Base-by-base conservation (phyloP, 208 protist genomes). In the Leishmania lainsoni region DNA sequence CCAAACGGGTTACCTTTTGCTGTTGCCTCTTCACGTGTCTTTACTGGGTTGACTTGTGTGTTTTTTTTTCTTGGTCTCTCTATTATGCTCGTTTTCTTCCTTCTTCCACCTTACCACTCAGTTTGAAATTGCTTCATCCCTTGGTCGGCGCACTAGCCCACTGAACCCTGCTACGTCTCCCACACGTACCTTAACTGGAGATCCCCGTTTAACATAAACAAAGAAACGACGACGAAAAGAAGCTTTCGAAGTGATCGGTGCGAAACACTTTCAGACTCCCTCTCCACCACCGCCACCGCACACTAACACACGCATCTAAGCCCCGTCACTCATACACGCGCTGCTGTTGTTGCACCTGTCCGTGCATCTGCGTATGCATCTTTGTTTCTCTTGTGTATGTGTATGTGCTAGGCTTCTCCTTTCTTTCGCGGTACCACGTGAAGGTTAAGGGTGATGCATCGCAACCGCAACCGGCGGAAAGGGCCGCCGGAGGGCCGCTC, bases 401-500 rank as follows among this genome's bases (percentile, higher is more conserved):
- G 20, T 73, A 22, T 51, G 39, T 73, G 69, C 14, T n/a, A 1
- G 69, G 32, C 10, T 2, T 52, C 14, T 42, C 54, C 48, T 17
- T 68, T 83, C 49, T 48, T 20, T 83, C 12, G 9, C 29, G 4
- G 42, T 22, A 16, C 29, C 39, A 29, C 45, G 48, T 32, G 14
- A 83, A 56, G 49, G 66, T 42, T 78, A 76, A 52, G 39, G 16
- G 32, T 20, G 29, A 86, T 80, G 76, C 83, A 84, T 12, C 83
- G 85, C 49, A 86, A 91, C 81, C 84, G 80, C 72, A 81, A 85
- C 61, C 68, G 76, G 48, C 79, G 83, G 9, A 81, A 69, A 26
- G 72, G 74, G 20, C 63, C 75, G 8, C 59, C 66, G 16, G 83
- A 83, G 81, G 83, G 75, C 51, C 81, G 74, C 58, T 82, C 76